Percentiles rank a stretch among this genome's conserved stretches.
Conservation (phyloP, 192 early-diverging fungal species). For the Coemansia pectinata region DNA sequence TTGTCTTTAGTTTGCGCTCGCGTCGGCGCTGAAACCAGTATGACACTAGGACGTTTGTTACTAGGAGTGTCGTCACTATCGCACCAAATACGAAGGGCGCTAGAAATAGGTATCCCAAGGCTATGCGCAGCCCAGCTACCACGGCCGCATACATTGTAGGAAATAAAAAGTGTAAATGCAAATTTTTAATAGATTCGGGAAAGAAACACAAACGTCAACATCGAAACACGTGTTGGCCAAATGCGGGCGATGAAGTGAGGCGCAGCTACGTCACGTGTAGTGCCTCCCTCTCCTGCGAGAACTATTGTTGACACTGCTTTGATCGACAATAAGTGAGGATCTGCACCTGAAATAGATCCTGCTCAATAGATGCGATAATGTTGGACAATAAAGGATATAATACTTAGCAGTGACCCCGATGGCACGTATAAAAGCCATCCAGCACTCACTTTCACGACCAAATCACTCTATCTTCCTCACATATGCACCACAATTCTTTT, state of each 20-base stretch:
- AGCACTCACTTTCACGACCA: background rate
- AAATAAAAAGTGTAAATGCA: background rate
- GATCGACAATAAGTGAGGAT: background rate
- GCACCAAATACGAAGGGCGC: slow-evolving; percentile 22
- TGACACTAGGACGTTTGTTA: slow-evolving; percentile 38
- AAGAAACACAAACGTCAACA: background rate
- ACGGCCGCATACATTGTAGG: slow-evolving; percentile 9
- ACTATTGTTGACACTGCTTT: background rate
- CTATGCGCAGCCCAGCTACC: slow-evolving; percentile 12
- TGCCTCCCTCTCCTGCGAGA: background rate
- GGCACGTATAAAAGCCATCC: background rate
- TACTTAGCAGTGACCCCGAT: background rate
- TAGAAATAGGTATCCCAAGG: slow-evolving; percentile 27
- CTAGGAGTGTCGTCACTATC: slow-evolving; percentile 22
- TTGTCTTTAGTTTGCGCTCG: slow-evolving; percentile 3
- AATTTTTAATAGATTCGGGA: background rate
- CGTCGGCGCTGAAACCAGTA: slow-evolving; percentile 46
- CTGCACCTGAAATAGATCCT: background rate
- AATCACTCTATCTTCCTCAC: background rate
- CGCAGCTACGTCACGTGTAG: slow-evolving; percentile 8
- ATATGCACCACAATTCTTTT: too few relatives aligned
- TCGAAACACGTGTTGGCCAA: background rate
- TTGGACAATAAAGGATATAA: background rate
- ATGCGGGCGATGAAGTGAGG: background rate
- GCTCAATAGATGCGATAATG: background rate